Evolutionary conservation across 2,329 filamentous ascomycete genomes (phyloP), one percentile per base, ranked within the genome.

Genomic region (Xylaria sp.): DNA sequence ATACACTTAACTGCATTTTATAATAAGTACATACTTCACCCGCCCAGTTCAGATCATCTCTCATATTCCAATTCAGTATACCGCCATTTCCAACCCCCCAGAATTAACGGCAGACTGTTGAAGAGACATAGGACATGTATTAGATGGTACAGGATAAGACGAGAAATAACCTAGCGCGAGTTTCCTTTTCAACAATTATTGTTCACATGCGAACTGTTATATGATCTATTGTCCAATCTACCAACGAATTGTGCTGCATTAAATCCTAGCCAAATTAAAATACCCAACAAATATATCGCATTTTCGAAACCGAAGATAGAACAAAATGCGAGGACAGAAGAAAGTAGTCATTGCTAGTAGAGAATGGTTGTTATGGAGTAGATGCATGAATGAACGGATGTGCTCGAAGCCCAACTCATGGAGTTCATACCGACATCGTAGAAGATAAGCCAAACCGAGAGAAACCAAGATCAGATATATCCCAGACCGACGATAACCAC

Each of bases 391-490:
- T 42, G 21, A 9, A 42, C 42, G 23, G 12, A 42, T 27, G 5
- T 27, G 21, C 21, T 18, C 13, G 48, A 51, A 4, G 27, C 8
- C 23, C 32, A 9, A 9, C 10, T 2, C 9, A 35, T 60, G 27
- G 32, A 18, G 12, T 40, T 51, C 9, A 18, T 51, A 44, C 60
- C 8, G 35, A 54, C 16, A 48, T 37, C 25, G 4, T 47, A 44
- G 50, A 42, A 37, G 9, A 13, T 23, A 44, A 21, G 25, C 25
- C 16, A 29, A 12, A 16, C 8, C 13, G 23, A 21, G 13, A 10
- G 13, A 32, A 12, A 48, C 42, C 1, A 48, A 16, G 29, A 37
- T 69, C 51, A 60, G 29, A 62, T 44, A 8, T 40, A 65, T 6
- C 23, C 18, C 3, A 70, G 16, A 3, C 40, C 25, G 25, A 63